Evolutionary conservation across 2,329 filamentous ascomycete species (phyloP).

Genomic region (Fusarium denticulatum): DNA sequence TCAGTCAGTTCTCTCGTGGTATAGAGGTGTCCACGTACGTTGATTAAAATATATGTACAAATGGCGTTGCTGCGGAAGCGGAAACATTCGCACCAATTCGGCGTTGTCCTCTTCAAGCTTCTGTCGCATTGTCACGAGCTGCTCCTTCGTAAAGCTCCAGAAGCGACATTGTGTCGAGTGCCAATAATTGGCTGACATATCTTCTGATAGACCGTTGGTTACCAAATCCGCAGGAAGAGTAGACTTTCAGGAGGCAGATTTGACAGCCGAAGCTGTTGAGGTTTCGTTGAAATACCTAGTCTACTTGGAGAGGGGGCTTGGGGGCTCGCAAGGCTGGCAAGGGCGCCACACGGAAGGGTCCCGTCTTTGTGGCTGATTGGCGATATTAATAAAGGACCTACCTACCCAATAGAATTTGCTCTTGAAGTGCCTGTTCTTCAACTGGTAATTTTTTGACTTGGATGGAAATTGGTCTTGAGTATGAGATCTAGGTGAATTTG

Average conservation of each 20-base stretch:
- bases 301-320: constrained; percentile 11
- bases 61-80: constrained; percentile 82
- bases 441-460: background rate
- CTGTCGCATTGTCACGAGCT: constrained; percentile 78
- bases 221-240: background rate
- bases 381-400: constrained; percentile 6
- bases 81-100: constrained; percentile 78
- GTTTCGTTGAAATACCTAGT: background rate
- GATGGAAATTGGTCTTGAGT: background rate
- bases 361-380: constrained; percentile 31
- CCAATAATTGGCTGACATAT: constrained; percentile 97
- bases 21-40: constrained; percentile 64
- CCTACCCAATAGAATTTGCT: background rate
- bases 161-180: constrained; percentile 88
- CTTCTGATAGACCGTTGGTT: constrained; percentile 24
- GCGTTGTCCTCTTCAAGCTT: constrained; percentile 81
- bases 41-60: constrained; percentile 93
- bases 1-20: background rate
- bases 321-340: constrained; percentile 25
- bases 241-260: background rate
- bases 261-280: constrained; percentile 14
- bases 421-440: background rate
- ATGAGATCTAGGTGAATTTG: background rate
- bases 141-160: constrained; percentile 90
- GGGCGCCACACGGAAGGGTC: constrained; percentile 16